These are phyloP conservation scores for Alternaria tenuissima DNA, from an alignment of 2,329 filamentous ascomycete genomes.

Conservation along the genomic window DNA sequence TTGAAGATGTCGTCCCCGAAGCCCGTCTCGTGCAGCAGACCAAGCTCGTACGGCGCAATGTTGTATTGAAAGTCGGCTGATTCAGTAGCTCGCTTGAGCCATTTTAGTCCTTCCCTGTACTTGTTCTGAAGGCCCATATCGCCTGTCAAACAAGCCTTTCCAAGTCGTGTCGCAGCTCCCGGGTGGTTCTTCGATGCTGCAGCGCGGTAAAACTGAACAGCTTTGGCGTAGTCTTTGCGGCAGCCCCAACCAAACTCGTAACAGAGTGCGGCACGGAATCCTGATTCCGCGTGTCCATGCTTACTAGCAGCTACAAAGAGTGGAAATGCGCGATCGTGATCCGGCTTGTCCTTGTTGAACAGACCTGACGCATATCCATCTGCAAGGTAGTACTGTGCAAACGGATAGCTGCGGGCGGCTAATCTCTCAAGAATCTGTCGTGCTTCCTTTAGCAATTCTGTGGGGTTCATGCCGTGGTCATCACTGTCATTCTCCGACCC, in stretches of 20 bases:
- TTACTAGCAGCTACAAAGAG: conserved; percentile 94
- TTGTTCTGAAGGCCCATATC: conserved; percentile 85
- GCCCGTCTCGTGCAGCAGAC: conserved; percentile 87
- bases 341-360: conserved; percentile 93
- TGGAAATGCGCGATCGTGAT: conserved; percentile 89
- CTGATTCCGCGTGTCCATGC: conserved; percentile 95
- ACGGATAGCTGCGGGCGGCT: conserved; percentile 88
- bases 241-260: conserved; percentile 99
- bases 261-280: conserved; percentile 89
- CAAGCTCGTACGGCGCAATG: conserved; percentile 88
- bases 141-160: conserved; percentile 86
- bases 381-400: conserved; percentile 96
- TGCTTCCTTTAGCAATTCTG: conserved; percentile 82
- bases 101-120: conserved; percentile 92
- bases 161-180: conserved; percentile 90
- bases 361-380: conserved; percentile 94
- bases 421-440: conserved; percentile 87
- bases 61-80: conserved; percentile 93
- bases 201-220: conserved; percentile 89
- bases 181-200: conserved; percentile 94
- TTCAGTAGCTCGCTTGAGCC: conserved; percentile 93
- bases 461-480: conserved; percentile 57
- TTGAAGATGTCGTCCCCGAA: conserved; percentile 94
- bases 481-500: conserved; percentile 38
- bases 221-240: conserved; percentile 86